These are phyloP conservation scores for Cenchrus fungigraminus DNA, from an alignment of 176 grass and related monocot genomes.

Conservation along the genomic window DNA sequence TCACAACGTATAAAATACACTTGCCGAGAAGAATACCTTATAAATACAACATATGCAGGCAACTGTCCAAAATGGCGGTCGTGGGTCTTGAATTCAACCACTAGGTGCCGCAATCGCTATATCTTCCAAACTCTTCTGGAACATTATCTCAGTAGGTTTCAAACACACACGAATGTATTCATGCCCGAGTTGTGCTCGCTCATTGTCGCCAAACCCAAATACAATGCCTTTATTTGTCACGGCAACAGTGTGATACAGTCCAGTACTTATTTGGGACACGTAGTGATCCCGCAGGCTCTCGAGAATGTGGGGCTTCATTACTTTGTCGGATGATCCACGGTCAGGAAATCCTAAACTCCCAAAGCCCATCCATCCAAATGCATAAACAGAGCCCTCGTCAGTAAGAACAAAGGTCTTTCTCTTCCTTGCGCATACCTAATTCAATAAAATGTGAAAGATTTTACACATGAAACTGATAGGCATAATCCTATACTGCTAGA, in stretches of 20 bases:
- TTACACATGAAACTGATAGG: background rate
- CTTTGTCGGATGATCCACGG: slow-evolving; percentile 84
- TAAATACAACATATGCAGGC: slow-evolving; percentile 42
- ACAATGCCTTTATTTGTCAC: slow-evolving; percentile 86
- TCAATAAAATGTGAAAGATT: slow-evolving; percentile 13
- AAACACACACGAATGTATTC: slow-evolving; percentile 80
- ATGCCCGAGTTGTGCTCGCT: slow-evolving; percentile 92
- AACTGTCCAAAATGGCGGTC: slow-evolving; percentile 22
- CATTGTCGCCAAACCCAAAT: slow-evolving; percentile 97
- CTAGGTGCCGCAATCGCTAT: slow-evolving; percentile 74
- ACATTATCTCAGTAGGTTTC: slow-evolving; percentile 93
- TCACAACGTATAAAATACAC: slow-evolving; percentile 48
- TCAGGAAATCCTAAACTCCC: slow-evolving; percentile 96
- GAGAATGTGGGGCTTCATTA: slow-evolving; percentile 74
- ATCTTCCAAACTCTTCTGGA: slow-evolving; percentile 77
- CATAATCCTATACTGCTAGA: background rate
- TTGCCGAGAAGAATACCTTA: slow-evolving; percentile 34
- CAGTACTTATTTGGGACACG: slow-evolving; percentile 94
- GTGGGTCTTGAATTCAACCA: slow-evolving; percentile 41
- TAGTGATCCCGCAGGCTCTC: slow-evolving; percentile 74
- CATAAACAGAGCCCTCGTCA: slow-evolving; percentile 77
- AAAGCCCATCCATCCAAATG: slow-evolving; percentile 99
- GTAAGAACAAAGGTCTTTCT: slow-evolving; percentile 98
- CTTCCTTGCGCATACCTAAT: slow-evolving; percentile 94
- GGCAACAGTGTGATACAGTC: slow-evolving; percentile 93